These are phyloP conservation scores for Phyllachora maydis DNA, from an alignment of 2,329 filamentous ascomycete species.

Conservation along the genomic window DNA sequence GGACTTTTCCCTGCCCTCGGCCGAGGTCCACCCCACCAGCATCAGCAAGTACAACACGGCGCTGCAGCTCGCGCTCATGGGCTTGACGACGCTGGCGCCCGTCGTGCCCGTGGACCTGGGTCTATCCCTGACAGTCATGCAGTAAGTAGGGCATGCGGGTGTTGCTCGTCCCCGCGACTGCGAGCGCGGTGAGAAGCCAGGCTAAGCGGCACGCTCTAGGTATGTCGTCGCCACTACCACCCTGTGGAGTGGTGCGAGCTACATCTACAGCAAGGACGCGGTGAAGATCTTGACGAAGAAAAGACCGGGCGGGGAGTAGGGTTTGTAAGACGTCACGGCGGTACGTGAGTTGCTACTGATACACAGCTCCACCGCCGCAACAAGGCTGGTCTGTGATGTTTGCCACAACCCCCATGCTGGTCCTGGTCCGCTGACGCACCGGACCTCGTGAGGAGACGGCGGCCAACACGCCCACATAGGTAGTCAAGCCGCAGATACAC, in stretches of 20 bases:
- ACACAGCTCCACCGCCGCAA: constrained; percentile 15
- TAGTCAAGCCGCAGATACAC: no score
- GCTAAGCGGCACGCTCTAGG: constrained; percentile 20
- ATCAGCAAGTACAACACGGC: constrained; percentile 91
- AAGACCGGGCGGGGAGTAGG: no score
- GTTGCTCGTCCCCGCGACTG: no score
- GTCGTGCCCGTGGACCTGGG: constrained; percentile 41
- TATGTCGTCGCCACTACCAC: constrained; percentile 79
- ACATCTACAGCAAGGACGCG: constrained; percentile 75
- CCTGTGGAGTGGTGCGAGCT: constrained; percentile 83
- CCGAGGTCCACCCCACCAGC: constrained; percentile 64
- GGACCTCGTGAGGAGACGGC: no score
- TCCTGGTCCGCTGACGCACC: no score
- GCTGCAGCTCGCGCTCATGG: constrained; percentile 71
- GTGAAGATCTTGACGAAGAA: constrained; percentile 55
- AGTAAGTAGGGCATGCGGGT: constrained; percentile 31
- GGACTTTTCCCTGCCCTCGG: constrained; percentile 86
- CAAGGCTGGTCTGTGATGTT: no score
- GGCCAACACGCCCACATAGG: no score
- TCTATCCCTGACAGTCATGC: constrained; percentile 35
- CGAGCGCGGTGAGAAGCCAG: constrained; percentile 1
- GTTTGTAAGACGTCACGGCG: constrained; percentile 1
- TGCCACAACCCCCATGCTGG: no score
- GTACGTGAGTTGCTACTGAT: background rate
- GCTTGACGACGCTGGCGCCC: constrained; percentile 62